These are phyloP conservation scores for Erythrophleum ivorense DNA, from an alignment of 331 rosid genomes.

Conservation along the genomic window DNA sequence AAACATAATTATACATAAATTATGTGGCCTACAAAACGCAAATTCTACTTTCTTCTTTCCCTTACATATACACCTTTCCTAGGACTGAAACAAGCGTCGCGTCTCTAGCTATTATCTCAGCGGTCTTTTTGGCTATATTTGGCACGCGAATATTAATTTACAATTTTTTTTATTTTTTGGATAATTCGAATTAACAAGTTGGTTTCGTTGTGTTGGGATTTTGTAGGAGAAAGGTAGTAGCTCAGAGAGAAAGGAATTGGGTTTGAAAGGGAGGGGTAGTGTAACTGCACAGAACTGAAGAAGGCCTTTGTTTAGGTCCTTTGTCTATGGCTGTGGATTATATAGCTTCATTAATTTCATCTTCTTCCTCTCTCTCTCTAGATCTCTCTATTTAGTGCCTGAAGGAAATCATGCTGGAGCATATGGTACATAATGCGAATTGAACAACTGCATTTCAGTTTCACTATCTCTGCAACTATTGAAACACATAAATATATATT, in stretches of 20 bases:
- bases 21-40: background rate
- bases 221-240: slow-evolving; percentile 48
- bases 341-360: slow-evolving; percentile 35
- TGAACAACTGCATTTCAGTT: background rate
- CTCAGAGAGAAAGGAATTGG: slow-evolving; percentile 51
- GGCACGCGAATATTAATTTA: background rate
- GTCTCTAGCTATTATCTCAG: background rate
- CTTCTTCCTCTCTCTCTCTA: background rate
- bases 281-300: slow-evolving; percentile 56
- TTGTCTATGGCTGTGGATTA: slow-evolving; percentile 53
- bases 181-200: slow-evolving; percentile 12
- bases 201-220: background rate
- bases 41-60: background rate
- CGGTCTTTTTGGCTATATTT: too few species aligned
- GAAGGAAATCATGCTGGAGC: background rate
- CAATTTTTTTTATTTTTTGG: background rate
- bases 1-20: background rate
- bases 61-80: background rate
- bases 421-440: background rate
- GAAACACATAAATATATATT: background rate
- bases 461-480: background rate
- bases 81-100: background rate
- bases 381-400: background rate
- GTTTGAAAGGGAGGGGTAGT: slow-evolving; percentile 44
- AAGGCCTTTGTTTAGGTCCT: slow-evolving; percentile 65